Evolutionary conservation across 805 yeast genomes (phyloP), one percentile per base, ranked within the genome.

Genomic region (Hanseniaspora mollemarum): DNA sequence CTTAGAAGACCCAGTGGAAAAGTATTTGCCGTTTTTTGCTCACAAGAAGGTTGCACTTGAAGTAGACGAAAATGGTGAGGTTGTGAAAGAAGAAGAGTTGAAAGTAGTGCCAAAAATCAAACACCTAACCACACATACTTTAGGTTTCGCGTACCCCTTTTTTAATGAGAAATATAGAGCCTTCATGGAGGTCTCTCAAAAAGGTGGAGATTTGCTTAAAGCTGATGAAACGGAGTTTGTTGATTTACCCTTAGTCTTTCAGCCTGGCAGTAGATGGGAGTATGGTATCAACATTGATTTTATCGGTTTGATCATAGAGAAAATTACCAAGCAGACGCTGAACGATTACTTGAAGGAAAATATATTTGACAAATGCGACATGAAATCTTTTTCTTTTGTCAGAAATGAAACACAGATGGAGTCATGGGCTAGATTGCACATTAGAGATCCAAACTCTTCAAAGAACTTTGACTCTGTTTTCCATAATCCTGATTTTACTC

Each of bases 101-200:
- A 61, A 57, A 31, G 56, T 42, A 15, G 55, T 60, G 31, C 59
- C 65, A 37, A 65, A 70, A 33, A 54, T 65, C 19, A 54, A 60
- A 37, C 59, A 61, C 54, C 57, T 67, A 52, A 48, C 67, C 16
- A 63, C 67, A n/a, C 71, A 67, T 49, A 67, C 71, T 3, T 61
- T 69, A 15, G 71, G 71, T 15, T 62, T 67, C 24, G 60, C 62
- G 12, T 67, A 67, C 53, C 51, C 61, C 4, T 65, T 67, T 51
- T 62, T 62, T 56, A 57, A 58, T 52, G 55, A 55, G 2, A 31
- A 54, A 6, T 57, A 61, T 35, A 44, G 42, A 18, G 56, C 57
- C 33, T 33, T 51, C 8, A 42, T 54, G 51, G 54, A 55, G 28
- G 35, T 54, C 32, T 38, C 53, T 10, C 52, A 58, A 21, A 24